Percentiles rank a stretch among this genome's conserved stretches.
phyloP scores from a whole-genome alignment of 2,329 filamentous ascomycete species.

The Elsinoe arachidis region DNA sequence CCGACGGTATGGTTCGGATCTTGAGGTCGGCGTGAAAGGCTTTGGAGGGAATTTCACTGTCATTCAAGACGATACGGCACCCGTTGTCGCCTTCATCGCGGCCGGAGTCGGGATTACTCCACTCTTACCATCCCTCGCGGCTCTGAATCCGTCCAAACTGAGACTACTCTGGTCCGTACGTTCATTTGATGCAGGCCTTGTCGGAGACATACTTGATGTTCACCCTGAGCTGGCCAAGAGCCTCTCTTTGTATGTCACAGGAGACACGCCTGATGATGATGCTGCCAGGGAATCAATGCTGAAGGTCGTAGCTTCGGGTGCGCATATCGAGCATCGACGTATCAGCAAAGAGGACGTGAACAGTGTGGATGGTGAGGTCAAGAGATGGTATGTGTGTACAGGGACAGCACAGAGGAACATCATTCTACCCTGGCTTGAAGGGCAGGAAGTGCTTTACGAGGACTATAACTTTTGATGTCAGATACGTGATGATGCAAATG shows the following conservation, averaged over 20 bases:
- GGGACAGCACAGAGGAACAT: slow-evolving; percentile 41
- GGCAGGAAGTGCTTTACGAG: slow-evolving; percentile 40
- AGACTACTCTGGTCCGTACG: slow-evolving; percentile 61
- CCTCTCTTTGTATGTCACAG: slow-evolving; percentile 59
- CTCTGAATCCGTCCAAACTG: slow-evolving; percentile 35
- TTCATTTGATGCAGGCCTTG: slow-evolving; percentile 53
- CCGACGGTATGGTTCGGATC: slow-evolving; percentile 34
- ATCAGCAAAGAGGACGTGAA: slow-evolving; percentile 41
- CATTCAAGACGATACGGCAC: slow-evolving; percentile 21
- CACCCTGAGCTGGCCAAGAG: slow-evolving; percentile 44
- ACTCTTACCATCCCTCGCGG: slow-evolving; percentile 47
- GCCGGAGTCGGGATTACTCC: slow-evolving; percentile 80
- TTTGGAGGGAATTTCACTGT: slow-evolving; percentile 59
- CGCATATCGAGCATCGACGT: slow-evolving; percentile 36
- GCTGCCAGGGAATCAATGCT: slow-evolving; percentile 30
- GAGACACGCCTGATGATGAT: slow-evolving; percentile 21
- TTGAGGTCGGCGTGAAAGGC: slow-evolving; percentile 61
- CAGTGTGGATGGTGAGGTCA: slow-evolving; percentile 25
- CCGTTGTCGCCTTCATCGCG: slow-evolving; percentile 56
- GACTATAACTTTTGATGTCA: slow-evolving; percentile 41
- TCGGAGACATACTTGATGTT: slow-evolving; percentile 48
- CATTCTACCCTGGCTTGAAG: slow-evolving; percentile 42
- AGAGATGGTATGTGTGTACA: slow-evolving; percentile 54
- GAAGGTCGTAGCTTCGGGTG: slow-evolving; percentile 31
- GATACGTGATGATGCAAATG: background rate